Evolutionary conservation across 1,284 basidiomycete genomes (phyloP).

Genomic region (Puccinia coronata): DNA sequence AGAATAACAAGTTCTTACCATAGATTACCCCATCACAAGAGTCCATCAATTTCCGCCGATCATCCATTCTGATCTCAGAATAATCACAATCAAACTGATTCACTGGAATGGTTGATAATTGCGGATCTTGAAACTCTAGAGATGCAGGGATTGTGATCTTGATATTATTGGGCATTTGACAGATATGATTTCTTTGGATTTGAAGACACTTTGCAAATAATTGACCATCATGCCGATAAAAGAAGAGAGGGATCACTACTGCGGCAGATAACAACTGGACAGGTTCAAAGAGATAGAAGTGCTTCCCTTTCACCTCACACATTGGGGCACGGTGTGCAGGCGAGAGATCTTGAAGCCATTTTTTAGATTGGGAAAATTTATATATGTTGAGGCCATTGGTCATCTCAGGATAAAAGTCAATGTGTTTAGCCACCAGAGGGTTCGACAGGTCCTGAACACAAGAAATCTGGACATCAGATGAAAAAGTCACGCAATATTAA

Average conservation of each 20-base stretch:
- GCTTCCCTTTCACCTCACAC: neutral
- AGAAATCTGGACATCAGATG: too few relatives aligned
- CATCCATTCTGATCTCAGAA: neutral
- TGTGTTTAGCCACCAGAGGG: neutral
- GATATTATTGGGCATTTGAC: neutral
- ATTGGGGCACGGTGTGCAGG: neutral
- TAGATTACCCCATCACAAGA: neutral
- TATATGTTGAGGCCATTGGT: neutral
- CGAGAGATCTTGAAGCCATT: neutral
- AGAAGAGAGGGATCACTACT: constrained; percentile 8
- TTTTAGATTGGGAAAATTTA: neutral
- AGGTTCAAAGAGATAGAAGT: constrained; percentile 24
- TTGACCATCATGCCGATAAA: neutral
- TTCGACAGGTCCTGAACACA: constrained; percentile 8
- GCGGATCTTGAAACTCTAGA: neutral
- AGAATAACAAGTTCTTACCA: neutral
- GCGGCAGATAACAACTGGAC: neutral
- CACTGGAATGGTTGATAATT: neutral
- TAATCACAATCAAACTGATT: neutral
- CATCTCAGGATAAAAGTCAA: neutral
- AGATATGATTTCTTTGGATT: neutral
- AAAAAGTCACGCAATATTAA: too few relatives aligned
- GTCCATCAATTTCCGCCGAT: neutral
- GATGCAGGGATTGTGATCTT: neutral
- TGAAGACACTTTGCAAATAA: neutral